Evolutionary conservation across 23 red algal genomes (phyloP).

Genomic region (Gracilaria vermiculophylla): DNA sequence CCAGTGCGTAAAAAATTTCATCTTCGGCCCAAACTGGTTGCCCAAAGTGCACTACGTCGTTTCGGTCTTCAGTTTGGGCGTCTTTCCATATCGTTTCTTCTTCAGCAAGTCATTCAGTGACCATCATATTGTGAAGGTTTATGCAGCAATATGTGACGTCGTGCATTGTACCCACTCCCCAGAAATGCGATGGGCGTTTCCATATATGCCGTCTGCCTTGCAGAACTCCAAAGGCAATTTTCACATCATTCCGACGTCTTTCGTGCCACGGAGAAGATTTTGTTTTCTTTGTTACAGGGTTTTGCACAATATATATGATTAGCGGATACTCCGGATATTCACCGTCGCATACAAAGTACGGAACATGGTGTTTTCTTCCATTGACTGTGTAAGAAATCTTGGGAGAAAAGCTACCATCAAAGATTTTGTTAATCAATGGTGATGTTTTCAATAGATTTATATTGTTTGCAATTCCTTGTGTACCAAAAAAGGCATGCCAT

Average conservation of each 20-base stretch:
- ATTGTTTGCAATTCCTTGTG: background rate
- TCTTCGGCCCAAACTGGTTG: background rate
- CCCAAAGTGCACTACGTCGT: background rate
- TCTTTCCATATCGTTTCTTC: background rate
- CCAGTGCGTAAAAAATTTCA: background rate
- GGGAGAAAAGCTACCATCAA: too few relatives aligned
- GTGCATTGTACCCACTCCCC: background rate
- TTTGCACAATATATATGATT: background rate
- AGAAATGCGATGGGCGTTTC: too few relatives aligned
- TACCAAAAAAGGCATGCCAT: too few relatives aligned
- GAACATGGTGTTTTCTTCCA: too few relatives aligned
- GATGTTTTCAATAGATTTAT: conserved; percentile 8
- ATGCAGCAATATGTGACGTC: conserved; percentile 3
- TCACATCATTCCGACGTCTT: conserved; percentile 7
- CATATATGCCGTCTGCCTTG: too few relatives aligned
- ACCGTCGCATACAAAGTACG: conserved; percentile 7
- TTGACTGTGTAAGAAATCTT: too few relatives aligned
- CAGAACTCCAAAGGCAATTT: too few relatives aligned
- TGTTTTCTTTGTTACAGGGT: too few relatives aligned
- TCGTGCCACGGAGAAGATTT: background rate
- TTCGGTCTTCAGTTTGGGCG: too few relatives aligned
- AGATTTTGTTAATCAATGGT: background rate
- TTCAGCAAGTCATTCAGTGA: background rate
- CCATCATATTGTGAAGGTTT: conserved; percentile 49
- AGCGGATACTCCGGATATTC: background rate